Base-by-base conservation (phyloP, 371 early-diverging fungal genomes). In the Actinomortierella wolfii region DNA sequence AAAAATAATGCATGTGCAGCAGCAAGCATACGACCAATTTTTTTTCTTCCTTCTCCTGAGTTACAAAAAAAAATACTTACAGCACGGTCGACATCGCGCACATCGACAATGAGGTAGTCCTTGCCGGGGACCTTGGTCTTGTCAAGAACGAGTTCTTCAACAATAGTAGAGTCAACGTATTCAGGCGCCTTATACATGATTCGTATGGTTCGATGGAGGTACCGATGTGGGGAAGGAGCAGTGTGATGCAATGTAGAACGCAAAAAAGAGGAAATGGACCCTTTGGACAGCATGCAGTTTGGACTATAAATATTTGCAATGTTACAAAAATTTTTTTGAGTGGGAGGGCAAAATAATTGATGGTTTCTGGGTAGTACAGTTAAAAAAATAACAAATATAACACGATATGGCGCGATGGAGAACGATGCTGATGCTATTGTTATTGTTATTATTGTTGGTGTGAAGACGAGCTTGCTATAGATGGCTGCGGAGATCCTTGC, bases 101-200 rank as follows among this genome's bases (percentile, higher is more conserved):
- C 94, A 68, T 95, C 95, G 13, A 95, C 78, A 39, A 95, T 76
- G 24, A 89, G 69, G 61, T 92, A 95, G 73, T 95, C 91, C 58
- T 78, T 80, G 11, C 80, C 82, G 2, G 87, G 67, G 5, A 65
- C 51, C 61, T 83, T 83, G 1, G 80, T 51, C 24, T 77, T 73
- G 66, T 89, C 87, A 45, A 82, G 78, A 15, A 91, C 53, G 13
- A 89, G 66, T 13, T 56, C 57, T n/a, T 79, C 80, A 23, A 93
- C 77, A 44, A 88, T 83, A 43, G 83, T 79, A 14, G 83, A 79
- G 7, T 89, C 84, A 54, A 86, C 83, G 60, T 68, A 87, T 5
- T 54, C 34, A 44, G 67, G 61, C 43, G 55, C 25, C 40, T 23
- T 51, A 17, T 55, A 42, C 58, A 61, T 61, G 51, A 23, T 14